These are phyloP conservation scores for Saitozyma podzolica DNA, from an alignment of 768 basidiomycete species.

Conservation along the genomic window DNA sequence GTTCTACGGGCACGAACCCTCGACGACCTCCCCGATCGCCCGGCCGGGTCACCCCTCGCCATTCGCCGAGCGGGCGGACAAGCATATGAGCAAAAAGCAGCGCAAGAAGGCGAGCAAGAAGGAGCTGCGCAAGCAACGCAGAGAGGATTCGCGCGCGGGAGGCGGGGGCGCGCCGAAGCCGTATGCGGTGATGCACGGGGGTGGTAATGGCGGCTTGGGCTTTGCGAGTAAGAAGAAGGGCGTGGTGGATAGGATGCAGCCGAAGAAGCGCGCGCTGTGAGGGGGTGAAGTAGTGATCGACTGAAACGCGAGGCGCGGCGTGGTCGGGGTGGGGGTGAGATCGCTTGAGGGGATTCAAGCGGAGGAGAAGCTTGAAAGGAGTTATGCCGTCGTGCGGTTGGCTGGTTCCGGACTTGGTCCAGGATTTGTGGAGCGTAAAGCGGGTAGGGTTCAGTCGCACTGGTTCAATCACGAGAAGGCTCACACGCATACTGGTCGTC, in stretches of 20 bases:
- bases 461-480: too few relatives aligned
- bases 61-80: not conserved
- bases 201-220: not conserved
- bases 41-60: conserved; percentile 12
- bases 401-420: too few relatives aligned
- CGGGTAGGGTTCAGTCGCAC: too few relatives aligned
- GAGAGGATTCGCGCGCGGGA: not conserved
- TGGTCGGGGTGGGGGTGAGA: too few relatives aligned
- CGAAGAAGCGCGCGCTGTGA: too few relatives aligned
- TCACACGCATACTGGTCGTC: too few relatives aligned
- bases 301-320: too few relatives aligned
- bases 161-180: not conserved
- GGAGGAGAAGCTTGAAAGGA: too few relatives aligned
- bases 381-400: too few relatives aligned
- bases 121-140: conserved; percentile 6
- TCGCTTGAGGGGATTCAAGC: too few relatives aligned
- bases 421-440: too few relatives aligned
- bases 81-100: conserved; percentile 10
- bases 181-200: not conserved
- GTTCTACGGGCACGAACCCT: conserved; percentile 5
- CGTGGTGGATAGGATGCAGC: conserved; percentile 3
- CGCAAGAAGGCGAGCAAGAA: conserved; percentile 7
- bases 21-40: conserved; percentile 14
- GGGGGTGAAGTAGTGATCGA: too few relatives aligned
- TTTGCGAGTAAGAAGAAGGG: conserved; percentile 6